phyloP scores from a whole-genome alignment of 352 stramenopile genomes.

The Stephanocyclus meneghinianus region DNA sequence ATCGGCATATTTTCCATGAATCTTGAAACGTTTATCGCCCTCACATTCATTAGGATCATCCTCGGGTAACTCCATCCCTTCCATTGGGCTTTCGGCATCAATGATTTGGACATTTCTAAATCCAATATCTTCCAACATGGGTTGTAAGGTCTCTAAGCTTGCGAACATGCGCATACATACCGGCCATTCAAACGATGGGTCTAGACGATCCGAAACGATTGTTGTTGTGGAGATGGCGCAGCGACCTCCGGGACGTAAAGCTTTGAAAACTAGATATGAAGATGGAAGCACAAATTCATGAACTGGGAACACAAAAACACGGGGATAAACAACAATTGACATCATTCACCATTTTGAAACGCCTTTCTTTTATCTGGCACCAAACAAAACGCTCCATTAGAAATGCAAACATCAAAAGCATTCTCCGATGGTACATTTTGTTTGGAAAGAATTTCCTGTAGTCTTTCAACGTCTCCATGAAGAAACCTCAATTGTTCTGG shows the following conservation, averaged over 20 bases:
- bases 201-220: constrained; percentile 47
- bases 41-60: constrained; percentile 14
- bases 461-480: constrained; percentile 34
- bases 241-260: constrained; percentile 63
- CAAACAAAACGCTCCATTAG: constrained; percentile 77
- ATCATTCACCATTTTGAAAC: constrained; percentile 50
- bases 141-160: constrained; percentile 55
- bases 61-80: constrained; percentile 38
- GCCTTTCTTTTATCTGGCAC: constrained; percentile 66
- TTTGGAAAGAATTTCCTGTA: constrained; percentile 37
- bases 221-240: constrained; percentile 75
- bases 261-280: constrained; percentile 45
- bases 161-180: constrained; percentile 78
- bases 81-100: constrained; percentile 64
- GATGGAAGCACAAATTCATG: not conserved
- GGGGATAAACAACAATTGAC: not conserved
- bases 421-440: constrained; percentile 49
- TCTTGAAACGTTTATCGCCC: constrained; percentile 36
- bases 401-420: constrained; percentile 72
- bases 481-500: constrained; percentile 26
- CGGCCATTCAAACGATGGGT: constrained; percentile 66
- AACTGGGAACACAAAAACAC: not conserved
- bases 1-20: constrained; percentile 45
- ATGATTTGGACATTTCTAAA: constrained; percentile 68
- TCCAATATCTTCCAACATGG: constrained; percentile 66